A percentile compares a stretch with the other conserved stretches of the same genome.
phyloP scores from a whole-genome alignment of 345 rosid genomes.

The Populus tremula region DNA sequence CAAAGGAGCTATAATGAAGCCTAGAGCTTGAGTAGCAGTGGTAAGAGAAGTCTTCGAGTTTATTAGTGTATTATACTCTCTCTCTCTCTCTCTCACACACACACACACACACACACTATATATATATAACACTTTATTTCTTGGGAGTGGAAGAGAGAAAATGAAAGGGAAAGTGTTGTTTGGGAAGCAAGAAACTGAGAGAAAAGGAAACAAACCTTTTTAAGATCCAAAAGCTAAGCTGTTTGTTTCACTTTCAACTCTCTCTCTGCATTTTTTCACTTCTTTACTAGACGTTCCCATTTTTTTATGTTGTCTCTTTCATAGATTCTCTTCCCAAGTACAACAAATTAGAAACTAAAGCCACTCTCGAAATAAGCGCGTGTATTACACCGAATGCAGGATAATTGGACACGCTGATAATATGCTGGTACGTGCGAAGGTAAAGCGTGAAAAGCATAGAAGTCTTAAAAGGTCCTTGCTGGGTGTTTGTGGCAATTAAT shows the following conservation, averaged over 20 bases:
- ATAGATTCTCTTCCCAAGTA: conserved; percentile 6
- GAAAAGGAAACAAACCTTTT: conserved; percentile 23
- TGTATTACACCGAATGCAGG: neutral
- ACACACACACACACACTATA: neutral
- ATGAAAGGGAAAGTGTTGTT: conserved; percentile 29
- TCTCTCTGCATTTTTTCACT: conserved; percentile 18
- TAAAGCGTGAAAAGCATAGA: too few relatives aligned
- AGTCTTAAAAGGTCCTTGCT: too few relatives aligned
- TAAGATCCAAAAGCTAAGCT: conserved; percentile 41
- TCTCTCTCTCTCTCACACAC: too few relatives aligned
- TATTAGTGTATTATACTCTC: neutral
- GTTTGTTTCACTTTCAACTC: neutral
- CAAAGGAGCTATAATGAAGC: neutral
- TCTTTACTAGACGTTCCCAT: neutral
- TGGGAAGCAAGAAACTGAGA: conserved; percentile 40
- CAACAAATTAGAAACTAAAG: neutral
- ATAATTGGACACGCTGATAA: neutral
- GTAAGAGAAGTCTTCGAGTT: neutral
- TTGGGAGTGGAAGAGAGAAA: conserved; percentile 18
- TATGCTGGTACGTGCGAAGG: too few relatives aligned
- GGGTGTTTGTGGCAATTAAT: too few relatives aligned
- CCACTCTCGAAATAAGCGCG: conserved; percentile 12
- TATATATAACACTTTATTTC: conserved; percentile 11
- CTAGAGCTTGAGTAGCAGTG: neutral
- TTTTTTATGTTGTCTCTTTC: neutral